Evolutionary conservation across 1,284 basidiomycete genomes (phyloP).

Genomic region (Rhodotorula sp.): DNA sequence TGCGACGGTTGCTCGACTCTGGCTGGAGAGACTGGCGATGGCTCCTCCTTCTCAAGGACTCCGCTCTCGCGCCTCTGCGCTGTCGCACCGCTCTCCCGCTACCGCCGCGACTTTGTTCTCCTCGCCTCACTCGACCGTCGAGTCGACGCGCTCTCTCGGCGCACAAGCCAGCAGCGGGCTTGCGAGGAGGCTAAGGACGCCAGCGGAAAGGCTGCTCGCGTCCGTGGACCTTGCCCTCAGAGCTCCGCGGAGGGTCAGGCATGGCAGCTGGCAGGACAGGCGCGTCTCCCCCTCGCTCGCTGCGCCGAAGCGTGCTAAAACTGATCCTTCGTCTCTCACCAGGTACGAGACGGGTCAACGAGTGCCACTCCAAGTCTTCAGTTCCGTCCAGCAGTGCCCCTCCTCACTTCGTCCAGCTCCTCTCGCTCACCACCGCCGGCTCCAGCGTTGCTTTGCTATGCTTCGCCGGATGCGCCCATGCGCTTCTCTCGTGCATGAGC

Average conservation of each 20-base stretch:
- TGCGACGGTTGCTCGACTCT: neutral
- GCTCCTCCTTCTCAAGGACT: too few relatives aligned
- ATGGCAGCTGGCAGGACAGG: neutral
- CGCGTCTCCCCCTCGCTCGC: neutral
- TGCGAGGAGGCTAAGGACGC: slow-evolving; percentile 5
- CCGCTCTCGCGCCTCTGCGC: neutral
- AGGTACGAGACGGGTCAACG: slow-evolving; percentile 25
- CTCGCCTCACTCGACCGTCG: slow-evolving; percentile 1
- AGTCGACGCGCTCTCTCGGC: neutral
- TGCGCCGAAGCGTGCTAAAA: fast-evolving
- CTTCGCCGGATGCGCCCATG: too few relatives aligned
- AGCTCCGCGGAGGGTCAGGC: slow-evolving; percentile 25
- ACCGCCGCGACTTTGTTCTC: neutral
- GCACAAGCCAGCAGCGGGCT: neutral
- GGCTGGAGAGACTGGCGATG: neutral
- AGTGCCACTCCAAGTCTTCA: slow-evolving; percentile 22
- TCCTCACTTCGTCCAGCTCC: slow-evolving; percentile 28
- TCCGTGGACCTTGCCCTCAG: slow-evolving; percentile 8
- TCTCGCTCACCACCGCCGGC: slow-evolving; percentile 10
- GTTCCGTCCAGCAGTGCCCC: too few relatives aligned
- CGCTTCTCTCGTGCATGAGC: too few relatives aligned
- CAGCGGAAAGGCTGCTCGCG: slow-evolving; percentile 13
- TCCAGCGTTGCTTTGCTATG: too few relatives aligned
- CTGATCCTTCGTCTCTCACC: neutral
- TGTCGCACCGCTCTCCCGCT: neutral